Evolutionary conservation across 2,329 filamentous ascomycete genomes (phyloP).

Genomic region (Aspergillus sp.): DNA sequence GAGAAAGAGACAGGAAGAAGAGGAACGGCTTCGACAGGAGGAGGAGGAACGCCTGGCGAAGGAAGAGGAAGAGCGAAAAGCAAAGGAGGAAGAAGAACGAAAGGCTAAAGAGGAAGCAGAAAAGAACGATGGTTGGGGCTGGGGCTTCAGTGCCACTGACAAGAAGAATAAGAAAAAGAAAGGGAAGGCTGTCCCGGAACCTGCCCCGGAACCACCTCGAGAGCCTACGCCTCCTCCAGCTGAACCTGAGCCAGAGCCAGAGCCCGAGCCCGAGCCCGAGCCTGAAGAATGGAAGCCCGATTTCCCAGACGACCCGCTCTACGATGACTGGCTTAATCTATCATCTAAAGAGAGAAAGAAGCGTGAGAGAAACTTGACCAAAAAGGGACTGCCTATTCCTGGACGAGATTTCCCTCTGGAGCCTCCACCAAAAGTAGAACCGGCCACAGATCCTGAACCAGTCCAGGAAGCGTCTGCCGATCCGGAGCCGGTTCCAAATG

Average conservation of each 20-base stretch:
- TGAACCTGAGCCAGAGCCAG: constrained; percentile 25
- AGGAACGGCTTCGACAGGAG: constrained; percentile 10
- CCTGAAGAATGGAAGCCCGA: constrained; percentile 19
- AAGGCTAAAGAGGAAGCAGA: constrained; percentile 15
- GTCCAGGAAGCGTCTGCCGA: not conserved
- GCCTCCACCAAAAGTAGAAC: not conserved
- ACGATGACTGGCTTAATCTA: constrained; percentile 19
- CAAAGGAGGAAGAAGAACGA: constrained; percentile 23
- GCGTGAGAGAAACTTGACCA: constrained; percentile 17
- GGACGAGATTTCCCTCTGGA: constrained; percentile 31
- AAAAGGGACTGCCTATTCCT: constrained; percentile 20
- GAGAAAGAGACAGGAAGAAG: constrained; percentile 1
- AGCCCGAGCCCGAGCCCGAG: constrained; percentile 22
- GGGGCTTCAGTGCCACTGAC: constrained; percentile 27
- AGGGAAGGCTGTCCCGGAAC: constrained; percentile 19
- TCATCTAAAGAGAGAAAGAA: constrained; percentile 21
- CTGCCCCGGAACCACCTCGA: constrained; percentile 19
- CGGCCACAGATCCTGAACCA: constrained; percentile 16
- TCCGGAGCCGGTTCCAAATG: constrained; percentile 19
- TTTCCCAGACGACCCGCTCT: constrained; percentile 18
- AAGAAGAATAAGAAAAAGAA: constrained; percentile 32
- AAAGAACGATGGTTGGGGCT: constrained; percentile 26
- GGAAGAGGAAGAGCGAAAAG: constrained; percentile 21
- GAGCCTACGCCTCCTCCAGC: constrained; percentile 16
- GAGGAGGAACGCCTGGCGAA: constrained; percentile 9